Evolutionary conservation across 768 basidiomycete genomes (phyloP).

Genomic region (Leccinellum luteum): DNA sequence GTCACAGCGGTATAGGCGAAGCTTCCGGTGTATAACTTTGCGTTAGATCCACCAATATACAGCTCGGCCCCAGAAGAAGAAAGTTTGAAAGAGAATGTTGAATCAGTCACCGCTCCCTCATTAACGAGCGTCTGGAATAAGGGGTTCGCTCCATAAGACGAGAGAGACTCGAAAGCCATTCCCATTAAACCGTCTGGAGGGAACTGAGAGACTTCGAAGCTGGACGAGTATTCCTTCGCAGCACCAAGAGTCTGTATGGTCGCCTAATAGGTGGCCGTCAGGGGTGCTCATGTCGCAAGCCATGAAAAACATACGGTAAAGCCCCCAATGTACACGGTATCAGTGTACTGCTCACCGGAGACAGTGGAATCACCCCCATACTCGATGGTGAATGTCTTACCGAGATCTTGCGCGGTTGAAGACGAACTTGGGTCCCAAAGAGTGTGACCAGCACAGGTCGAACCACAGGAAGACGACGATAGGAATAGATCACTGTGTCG

Average conservation of each 20-base stretch:
- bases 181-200: background rate
- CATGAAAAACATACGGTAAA: background rate
- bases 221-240: background rate
- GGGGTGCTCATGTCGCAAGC: background rate
- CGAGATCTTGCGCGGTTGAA: background rate
- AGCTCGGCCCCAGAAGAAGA: background rate
- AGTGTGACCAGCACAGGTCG: background rate
- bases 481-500: background rate
- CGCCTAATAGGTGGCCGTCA: background rate
- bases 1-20: background rate
- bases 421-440: background rate
- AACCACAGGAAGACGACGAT: background rate
- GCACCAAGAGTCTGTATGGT: background rate
- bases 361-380: background rate
- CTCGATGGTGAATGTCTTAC: background rate
- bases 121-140: background rate
- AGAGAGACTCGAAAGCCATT: background rate
- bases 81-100: background rate
- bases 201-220: background rate
- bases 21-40: background rate
- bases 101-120: background rate
- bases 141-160: background rate
- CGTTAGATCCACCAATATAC: background rate
- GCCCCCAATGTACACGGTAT: background rate
- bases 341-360: background rate